A percentile compares a stretch with the other conserved stretches of the same genome.
phyloP scores from a whole-genome alignment of 768 basidiomycete species.

The Naganishia vaughanmartiniae region DNA sequence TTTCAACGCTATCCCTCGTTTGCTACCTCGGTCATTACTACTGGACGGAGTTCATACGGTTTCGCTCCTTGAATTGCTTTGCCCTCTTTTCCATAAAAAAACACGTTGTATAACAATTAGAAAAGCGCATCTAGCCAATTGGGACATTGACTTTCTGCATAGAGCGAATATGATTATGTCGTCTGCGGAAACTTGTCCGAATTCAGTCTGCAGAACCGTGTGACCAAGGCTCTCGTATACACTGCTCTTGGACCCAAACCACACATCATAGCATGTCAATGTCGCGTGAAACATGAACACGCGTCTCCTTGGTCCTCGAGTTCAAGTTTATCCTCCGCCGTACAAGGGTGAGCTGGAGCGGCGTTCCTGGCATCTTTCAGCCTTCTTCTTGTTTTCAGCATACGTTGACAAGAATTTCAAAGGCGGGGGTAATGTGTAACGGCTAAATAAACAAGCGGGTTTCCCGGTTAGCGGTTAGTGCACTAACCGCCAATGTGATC shows the following conservation, averaged over 20 bases:
- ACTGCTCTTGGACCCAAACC: no score
- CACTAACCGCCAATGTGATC: no score
- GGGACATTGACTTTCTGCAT: neutral
- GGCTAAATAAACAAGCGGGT: no score
- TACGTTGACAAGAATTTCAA: no score
- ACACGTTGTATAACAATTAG: neutral
- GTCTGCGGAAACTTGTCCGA: no score
- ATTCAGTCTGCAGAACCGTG: no score
- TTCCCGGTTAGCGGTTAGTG: no score
- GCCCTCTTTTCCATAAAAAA: neutral
- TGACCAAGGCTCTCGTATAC: no score
- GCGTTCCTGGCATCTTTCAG: conserved; percentile 29
- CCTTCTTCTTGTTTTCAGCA: conserved; percentile 35
- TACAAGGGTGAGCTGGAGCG: conserved; percentile 24
- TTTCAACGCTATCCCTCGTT: neutral
- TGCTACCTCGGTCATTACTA: neutral
- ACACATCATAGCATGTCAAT: no score
- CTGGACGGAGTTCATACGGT: neutral
- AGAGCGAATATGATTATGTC: neutral
- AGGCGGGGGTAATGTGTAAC: no score
- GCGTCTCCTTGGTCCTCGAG: conserved; percentile 36
- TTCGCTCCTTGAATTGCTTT: neutral
- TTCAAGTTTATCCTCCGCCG: conserved; percentile 32
- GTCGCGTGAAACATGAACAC: no score
- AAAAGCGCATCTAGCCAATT: neutral